Base-by-base conservation (phyloP, 352 stramenopile genomes). In the Globisporangium mamillatum region DNA sequence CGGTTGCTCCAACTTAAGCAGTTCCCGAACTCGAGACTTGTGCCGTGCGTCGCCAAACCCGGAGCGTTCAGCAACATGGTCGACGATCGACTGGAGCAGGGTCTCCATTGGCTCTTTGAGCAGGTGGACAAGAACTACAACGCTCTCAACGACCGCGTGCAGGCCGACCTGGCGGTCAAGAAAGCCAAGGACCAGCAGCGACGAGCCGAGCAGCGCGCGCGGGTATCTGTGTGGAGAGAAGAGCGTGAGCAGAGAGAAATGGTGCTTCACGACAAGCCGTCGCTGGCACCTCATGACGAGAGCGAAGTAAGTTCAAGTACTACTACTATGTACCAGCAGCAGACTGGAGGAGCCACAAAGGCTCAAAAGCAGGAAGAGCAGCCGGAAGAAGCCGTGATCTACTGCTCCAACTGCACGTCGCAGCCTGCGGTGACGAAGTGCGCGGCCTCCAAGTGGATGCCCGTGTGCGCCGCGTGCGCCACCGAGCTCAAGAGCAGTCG, bases 371-470 rank as follows among this genome's bases (percentile, higher is more conserved):
- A 66, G 48, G 68, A 48, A 41, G 60, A 66, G n/a, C 78, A 75
- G 73, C 72, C 58, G 14, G 77, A 82, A 24, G 50, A 68, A 20
- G 75, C 75, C 41, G 71, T 82, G 20, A 91, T 93, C 70, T 79
- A 77, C 50, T 95, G 87, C 66, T 91, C 75, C 20, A 81, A 85
- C 59, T 95, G 87, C 65, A 77, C 60, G 4, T 77, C 68, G 0
- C 63, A 73, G 14, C 73, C 79, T 10, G 87, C 87, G 27, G 82
- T 81, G 67, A 91, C 84, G 6, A 95, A 95, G 57, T 95, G 87
- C 65, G 68, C 85, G 27, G 87, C 87, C 5, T 93, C 87, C 25
- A 95, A 95, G 68, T 93, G 85, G 87, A 93, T 95, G 87, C 87
- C 85, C 22, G 85, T 95, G 32, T 95, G 87, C 70, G 65, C 67